Evolutionary conservation across 192 early-diverging fungal species (phyloP).

Genomic region (Entomortierella chlamydospora): DNA sequence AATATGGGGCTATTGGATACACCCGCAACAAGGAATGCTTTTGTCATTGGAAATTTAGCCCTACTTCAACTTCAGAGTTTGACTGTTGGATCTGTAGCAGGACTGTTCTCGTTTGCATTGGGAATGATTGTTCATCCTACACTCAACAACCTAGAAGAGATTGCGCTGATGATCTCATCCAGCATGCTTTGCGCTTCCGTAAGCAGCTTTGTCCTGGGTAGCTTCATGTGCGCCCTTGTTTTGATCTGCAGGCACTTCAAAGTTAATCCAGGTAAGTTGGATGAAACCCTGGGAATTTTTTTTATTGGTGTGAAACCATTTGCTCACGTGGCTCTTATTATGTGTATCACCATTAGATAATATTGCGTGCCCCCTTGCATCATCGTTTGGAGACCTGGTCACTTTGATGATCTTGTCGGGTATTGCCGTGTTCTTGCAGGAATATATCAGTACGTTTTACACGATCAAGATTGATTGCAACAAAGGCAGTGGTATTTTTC

Average conservation of each 20-base stretch:
- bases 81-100: constrained; percentile 77
- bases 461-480: too few species aligned
- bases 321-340: background rate
- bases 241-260: constrained; percentile 66
- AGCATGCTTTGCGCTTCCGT: constrained; percentile 76
- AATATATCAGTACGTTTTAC: constrained; percentile 59
- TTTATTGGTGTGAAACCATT: background rate
- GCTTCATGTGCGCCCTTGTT: constrained; percentile 77
- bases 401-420: constrained; percentile 73
- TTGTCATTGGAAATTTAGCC: constrained; percentile 80
- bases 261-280: constrained; percentile 77
- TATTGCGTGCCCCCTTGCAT: constrained; percentile 82
- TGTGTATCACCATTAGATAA: constrained; percentile 60
- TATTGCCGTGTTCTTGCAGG: constrained; percentile 59
- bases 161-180: constrained; percentile 68
- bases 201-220: constrained; percentile 77
- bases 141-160: constrained; percentile 55
- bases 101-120: constrained; percentile 73
- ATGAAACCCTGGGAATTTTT: too few species aligned
- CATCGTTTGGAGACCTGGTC: constrained; percentile 78
- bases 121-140: constrained; percentile 64
- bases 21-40: constrained; percentile 58
- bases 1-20: constrained; percentile 76
- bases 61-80: constrained; percentile 83
- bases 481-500: too few species aligned